Evolutionary conservation across 441 rosid species (phyloP), one percentile per base, ranked within the genome.

Genomic region (Erysimum cheiri): DNA sequence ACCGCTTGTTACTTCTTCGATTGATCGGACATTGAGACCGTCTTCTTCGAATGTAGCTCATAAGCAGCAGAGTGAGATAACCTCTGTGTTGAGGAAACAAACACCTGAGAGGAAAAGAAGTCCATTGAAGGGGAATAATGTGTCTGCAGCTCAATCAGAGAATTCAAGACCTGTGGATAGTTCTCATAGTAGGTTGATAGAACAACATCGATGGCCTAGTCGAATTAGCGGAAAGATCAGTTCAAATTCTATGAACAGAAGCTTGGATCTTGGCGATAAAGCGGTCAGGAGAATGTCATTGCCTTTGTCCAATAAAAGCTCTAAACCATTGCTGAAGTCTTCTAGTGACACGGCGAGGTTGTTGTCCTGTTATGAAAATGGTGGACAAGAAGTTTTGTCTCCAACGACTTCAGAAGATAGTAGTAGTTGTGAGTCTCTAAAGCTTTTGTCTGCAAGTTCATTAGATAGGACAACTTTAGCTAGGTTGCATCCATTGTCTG

Each of bases 181-280:
- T 75, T 57, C 78, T 39, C 92, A 77, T 70, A 46, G 85, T 70
- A 82, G 84, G 79, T 71, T 89, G 78, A 85, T 91, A 69, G 95
- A 89, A 68, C 96, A 91, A 61, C 97, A 85, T 79, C 81, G 90
- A 50, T 91, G 97, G 97, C 91, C 97, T 53, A 81, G 90, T 76
- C 83, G 92, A 78, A 65, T 80, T 33, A 83, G 89, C 39, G 90
- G 87, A 55, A 88, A 80, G 77, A 61, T 80, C 47, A 69, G 83
- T 71, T 80, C 88, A 29, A 82, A 74, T 81, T 69, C 85, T 32
- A 75, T 72, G 71, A 80, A 74, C 61, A 84, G 70, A 80, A 85
- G 83, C 80, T 76, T 75, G 67, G 93, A 87, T 85, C 81, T 83
- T 71, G 71, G 77, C 5, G 87, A 83, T 64, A 88, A 81, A 80